A percentile compares a stretch with the other conserved stretches of the same genome.
Evolutionary conservation across 345 rosid species (phyloP).

Genomic region (Capsella bursapastoris): DNA sequence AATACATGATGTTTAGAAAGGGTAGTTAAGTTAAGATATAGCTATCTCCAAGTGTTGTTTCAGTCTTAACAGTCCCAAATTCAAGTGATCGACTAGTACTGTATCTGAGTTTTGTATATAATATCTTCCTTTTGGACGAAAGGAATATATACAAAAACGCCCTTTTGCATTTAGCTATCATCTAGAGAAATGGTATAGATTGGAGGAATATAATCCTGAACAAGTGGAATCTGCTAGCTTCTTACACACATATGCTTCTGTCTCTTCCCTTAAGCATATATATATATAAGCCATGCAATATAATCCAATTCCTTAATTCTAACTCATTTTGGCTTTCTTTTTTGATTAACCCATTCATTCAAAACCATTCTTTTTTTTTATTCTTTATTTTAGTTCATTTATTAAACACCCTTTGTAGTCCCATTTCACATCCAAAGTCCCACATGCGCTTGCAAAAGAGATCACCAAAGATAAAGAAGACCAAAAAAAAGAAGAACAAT

Average conservation of each 20-base stretch:
- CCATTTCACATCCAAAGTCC: slow-evolving; percentile 31
- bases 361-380: not conserved
- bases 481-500: not conserved
- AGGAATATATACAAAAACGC: slow-evolving; percentile 23
- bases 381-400: not conserved
- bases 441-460: slow-evolving; percentile 36
- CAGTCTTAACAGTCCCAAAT: too few species aligned
- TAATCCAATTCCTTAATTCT: slow-evolving; percentile 17
- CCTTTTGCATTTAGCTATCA: slow-evolving; percentile 34
- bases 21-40: too few species aligned
- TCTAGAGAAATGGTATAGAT: not conserved
- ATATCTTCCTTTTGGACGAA: not conserved
- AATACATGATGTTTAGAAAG: too few species aligned
- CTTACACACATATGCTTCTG: slow-evolving; percentile 42
- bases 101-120: not conserved
- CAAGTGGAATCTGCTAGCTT: slow-evolving; percentile 34
- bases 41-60: too few species aligned
- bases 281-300: slow-evolving; percentile 1
- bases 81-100: too few species aligned
- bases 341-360: slow-evolving; percentile 5
- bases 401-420: slow-evolving; percentile 8
- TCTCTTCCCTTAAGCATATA: slow-evolving; percentile 26
- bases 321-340: slow-evolving; percentile 10
- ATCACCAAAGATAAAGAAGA: slow-evolving; percentile 32
- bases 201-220: slow-evolving; percentile 31